Percentiles rank a stretch among this genome's conserved stretches.
These are phyloP conservation scores for Alternaria panax DNA, from an alignment of 2,329 filamentous ascomycete species.

Conservation along the genomic window DNA sequence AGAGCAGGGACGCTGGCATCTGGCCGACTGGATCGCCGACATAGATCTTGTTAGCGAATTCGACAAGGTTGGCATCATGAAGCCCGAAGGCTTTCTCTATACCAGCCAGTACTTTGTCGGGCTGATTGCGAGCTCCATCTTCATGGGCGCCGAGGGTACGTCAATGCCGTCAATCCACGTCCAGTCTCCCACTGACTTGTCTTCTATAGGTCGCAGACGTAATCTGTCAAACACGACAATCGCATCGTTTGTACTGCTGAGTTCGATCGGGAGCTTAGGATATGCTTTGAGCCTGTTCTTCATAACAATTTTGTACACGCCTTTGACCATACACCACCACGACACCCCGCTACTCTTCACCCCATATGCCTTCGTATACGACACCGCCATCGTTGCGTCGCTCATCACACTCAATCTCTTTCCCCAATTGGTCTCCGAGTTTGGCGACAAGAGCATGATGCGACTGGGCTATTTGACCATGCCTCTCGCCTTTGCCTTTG, in stretches of 20 bases:
- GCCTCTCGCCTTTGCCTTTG: conserved; percentile 49
- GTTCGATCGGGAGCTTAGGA: conserved; percentile 66
- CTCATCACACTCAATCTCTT: conserved; percentile 56
- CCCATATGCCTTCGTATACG: conserved; percentile 42
- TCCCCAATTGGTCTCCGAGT: conserved; percentile 34
- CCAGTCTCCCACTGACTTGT: conserved; percentile 3
- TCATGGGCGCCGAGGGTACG: conserved; percentile 65
- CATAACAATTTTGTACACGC: conserved; percentile 64
- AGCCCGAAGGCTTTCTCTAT: conserved; percentile 67
- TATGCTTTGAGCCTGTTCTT: conserved; percentile 71
- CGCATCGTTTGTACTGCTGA: conserved; percentile 65
- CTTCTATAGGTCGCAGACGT: conserved; percentile 56
- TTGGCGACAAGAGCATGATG: conserved; percentile 32
- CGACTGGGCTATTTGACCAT: conserved; percentile 37
- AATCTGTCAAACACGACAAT: conserved; percentile 59
- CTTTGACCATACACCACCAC: conserved; percentile 54
- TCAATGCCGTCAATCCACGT: neutral
- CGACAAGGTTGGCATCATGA: conserved; percentile 63
- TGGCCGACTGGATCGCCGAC: conserved; percentile 63
- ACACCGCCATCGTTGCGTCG: conserved; percentile 56
- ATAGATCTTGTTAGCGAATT: conserved; percentile 61
- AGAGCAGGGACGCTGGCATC: conserved; percentile 43
- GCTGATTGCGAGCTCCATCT: conserved; percentile 62
- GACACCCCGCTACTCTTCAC: conserved; percentile 44
- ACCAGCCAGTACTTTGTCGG: conserved; percentile 66